Percentiles rank a stretch among this genome's conserved stretches.
phyloP scores from a whole-genome alignment of 2,329 filamentous ascomycete species.

The Pseudogymnoascus sp. region DNA sequence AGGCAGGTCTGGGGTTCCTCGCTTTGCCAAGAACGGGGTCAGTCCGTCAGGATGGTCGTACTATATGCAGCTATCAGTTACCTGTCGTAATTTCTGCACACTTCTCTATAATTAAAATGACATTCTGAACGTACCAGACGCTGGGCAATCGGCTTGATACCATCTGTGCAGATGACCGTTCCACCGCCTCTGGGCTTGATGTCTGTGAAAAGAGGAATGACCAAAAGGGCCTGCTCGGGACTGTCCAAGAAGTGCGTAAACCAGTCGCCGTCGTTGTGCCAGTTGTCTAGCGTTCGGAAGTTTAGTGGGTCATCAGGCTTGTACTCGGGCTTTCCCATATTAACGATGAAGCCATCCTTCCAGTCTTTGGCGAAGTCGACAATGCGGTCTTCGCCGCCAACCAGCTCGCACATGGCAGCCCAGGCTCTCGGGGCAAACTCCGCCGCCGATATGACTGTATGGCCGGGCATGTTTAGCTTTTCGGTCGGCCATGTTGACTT shows the following conservation, averaged over 20 bases:
- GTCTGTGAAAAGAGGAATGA: slow-evolving; percentile 45
- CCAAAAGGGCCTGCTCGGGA: slow-evolving; percentile 44
- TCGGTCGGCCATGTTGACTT: slow-evolving; percentile 54
- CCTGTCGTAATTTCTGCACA: too few relatives aligned
- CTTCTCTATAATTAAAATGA: too few relatives aligned
- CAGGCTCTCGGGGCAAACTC: slow-evolving; percentile 57
- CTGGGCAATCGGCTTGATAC: slow-evolving; percentile 25
- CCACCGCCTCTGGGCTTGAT: slow-evolving; percentile 42
- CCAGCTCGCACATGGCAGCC: slow-evolving; percentile 57
- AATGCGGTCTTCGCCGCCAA: slow-evolving; percentile 53
- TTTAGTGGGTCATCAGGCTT: slow-evolving; percentile 41
- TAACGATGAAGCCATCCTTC: slow-evolving; percentile 52
- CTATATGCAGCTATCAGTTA: too few relatives aligned
- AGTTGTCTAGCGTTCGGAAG: slow-evolving; percentile 31
- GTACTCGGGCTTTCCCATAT: slow-evolving; percentile 39
- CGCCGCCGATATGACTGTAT: slow-evolving; percentile 44
- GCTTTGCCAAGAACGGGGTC: too few relatives aligned
- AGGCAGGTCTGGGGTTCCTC: too few relatives aligned
- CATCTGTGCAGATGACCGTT: slow-evolving; percentile 42
- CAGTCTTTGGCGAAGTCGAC: slow-evolving; percentile 41
- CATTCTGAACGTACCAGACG: too few relatives aligned
- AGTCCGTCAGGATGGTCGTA: too few relatives aligned
- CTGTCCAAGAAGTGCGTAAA: slow-evolving; percentile 48
- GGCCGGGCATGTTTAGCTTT: slow-evolving; percentile 56
- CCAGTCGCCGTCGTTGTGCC: slow-evolving; percentile 49